Base-by-base conservation (phyloP, 192 early-diverging fungal genomes). In the Diversispora eburnea region DNA sequence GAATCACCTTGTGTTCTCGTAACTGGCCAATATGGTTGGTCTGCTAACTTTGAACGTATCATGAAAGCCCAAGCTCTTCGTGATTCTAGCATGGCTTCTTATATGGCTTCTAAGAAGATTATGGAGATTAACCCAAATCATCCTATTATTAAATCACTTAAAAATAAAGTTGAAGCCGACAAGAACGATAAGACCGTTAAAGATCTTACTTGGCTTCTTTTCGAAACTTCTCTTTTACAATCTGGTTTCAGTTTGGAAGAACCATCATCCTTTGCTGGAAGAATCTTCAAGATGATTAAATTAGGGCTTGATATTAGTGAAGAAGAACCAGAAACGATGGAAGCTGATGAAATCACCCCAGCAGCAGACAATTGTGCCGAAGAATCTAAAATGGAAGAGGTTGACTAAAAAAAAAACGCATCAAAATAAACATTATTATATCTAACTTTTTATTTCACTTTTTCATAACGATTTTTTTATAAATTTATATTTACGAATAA, bases 41-140 rank as follows among this genome's bases (percentile, higher is more conserved):
- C 97, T 54, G 97, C 96, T 78, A 99, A 98, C 93, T 98, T 99
- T 96, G 98, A 99, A 87, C 95, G 98, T 88, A 98, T 99, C 92
- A 99, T 99, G 98, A 98, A 96, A 88, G 95, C 98, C 66, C 98
- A 99, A 86, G 97, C 98, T 55, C 91, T 99, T 82, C 93, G 96
- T 84, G 96, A 99, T 86, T 92, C 91, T 54, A 93, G 91, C 78
- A 98, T 98, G 98, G 93, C 94, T 67, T 86, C 91, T n/a, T 99
- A 98, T 93, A 99, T 99, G 98, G 94, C 94, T 48, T 94, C 92
- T 80, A 99, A 99, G 92, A 97, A 98, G 90, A 98, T 95, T 61
- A 87, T 99, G 77, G 98, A 98, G 85, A 84, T 99, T 82, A 98
- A 99, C 92, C 91, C 98, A 75, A 82, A 87, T 72, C 92, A 99